Evolutionary conservation across 768 basidiomycete species (phyloP), one percentile per base, ranked within the genome.

Genomic region (Russula sp.): DNA sequence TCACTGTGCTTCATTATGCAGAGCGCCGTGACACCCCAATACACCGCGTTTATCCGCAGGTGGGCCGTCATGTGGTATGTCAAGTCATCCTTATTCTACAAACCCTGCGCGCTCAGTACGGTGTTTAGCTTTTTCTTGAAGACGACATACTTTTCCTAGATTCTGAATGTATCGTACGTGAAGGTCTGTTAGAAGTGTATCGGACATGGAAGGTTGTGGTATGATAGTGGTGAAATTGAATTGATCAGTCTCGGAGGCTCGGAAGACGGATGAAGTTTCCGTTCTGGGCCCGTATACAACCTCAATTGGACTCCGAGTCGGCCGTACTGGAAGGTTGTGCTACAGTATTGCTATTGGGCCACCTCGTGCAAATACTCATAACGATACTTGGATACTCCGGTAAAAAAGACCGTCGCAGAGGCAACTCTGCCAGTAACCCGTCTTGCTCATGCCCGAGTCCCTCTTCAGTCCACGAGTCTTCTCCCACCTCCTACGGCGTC

Each of bases 41-140:
- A 27, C 27, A 22, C 22, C 22, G 94, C 96, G 73, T 98, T 98
- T 75, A 99, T 78, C 6, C 96, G 89, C 6, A 98, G 82, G 74
- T 99, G 97, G 11, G 94, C 80, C 0, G 95, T 95, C 20, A 96
- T 79, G 72, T 96, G 92, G 75, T 96, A 96, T 2, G 82, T 79
- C n/a, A 97, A 80, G 67, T 94, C 92, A 77, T 92, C 85, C 63
- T 88, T 87, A 74, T 78, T 87, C 90, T 89, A 69, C n/a, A 10
- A 37, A 8, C 35, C 35, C 27, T 27, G 27, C 27, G 27, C 27
- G 27, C 1, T 27, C 27, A 27, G 27, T 27, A 27, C 2, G 27
- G 27, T 3, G 27, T 27, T 27, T 27, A 27, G 2, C 10, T 35
- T 56, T 44, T 31, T 14, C 13, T 27, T 14, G n/a, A 50, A 52